phyloP scores from a whole-genome alignment of 192 early-diverging fungal genomes.

The Mortierella antarctica region DNA sequence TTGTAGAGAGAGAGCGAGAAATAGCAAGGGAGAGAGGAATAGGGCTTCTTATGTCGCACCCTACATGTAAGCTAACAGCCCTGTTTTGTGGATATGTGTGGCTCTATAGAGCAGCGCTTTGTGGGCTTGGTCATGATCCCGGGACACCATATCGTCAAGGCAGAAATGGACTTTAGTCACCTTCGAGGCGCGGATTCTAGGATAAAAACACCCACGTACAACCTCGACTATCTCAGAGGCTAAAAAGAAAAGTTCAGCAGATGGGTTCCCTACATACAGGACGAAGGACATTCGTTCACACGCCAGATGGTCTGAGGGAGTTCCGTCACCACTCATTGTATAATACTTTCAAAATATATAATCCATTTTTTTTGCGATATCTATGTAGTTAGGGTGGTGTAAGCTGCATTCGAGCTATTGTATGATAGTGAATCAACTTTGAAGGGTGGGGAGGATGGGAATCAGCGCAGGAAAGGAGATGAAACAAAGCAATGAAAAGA shows the following conservation, averaged over 20 bases:
- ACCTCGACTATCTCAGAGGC: slow-evolving; percentile 26
- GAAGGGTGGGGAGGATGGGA: too few relatives aligned
- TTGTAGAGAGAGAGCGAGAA: too few relatives aligned
- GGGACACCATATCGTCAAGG: slow-evolving; percentile 73
- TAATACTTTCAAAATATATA: neutral
- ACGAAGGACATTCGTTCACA: neutral
- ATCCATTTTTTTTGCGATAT: too few relatives aligned
- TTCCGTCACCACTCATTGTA: neutral
- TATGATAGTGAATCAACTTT: too few relatives aligned
- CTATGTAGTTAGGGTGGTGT: too few relatives aligned
- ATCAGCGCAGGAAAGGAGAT: too few relatives aligned
- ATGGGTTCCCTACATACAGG: neutral
- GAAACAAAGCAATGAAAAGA: neutral
- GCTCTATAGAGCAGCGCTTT: slow-evolving; percentile 37
- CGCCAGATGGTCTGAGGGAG: neutral
- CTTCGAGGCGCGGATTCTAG: slow-evolving; percentile 24
- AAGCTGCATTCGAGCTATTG: too few relatives aligned
- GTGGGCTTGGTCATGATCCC: slow-evolving; percentile 85
- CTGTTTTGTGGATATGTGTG: neutral
- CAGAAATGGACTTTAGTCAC: slow-evolving; percentile 64
- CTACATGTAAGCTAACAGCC: too few relatives aligned
- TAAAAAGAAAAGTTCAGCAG: neutral
- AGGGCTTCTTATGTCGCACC: too few relatives aligned
- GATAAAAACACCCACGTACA: slow-evolving; percentile 13
- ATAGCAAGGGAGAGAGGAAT: too few relatives aligned